A percentile compares a stretch with the other conserved stretches of the same genome.
phyloP scores from a whole-genome alignment of 2,329 filamentous ascomycete species.

The Thielaviopsis euricoi region DNA sequence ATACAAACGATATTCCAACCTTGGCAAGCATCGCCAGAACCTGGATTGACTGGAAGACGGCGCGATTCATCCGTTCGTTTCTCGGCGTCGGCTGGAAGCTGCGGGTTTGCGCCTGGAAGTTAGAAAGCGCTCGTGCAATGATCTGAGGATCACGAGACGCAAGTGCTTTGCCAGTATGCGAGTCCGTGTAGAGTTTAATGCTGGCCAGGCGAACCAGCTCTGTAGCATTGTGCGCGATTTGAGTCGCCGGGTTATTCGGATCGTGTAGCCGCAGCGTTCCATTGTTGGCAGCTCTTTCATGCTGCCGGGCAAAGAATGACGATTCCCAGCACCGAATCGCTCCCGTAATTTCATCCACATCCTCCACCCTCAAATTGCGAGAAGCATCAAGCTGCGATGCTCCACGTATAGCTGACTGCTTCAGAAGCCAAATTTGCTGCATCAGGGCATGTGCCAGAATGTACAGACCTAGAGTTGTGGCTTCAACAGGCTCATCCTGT shows the following conservation, averaged over 20 bases:
- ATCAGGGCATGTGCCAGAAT: conserved; percentile 55
- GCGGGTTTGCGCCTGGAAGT: conserved; percentile 2
- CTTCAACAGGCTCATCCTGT: conserved; percentile 17
- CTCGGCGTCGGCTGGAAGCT: conserved; percentile 30
- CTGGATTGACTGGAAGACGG: conserved; percentile 51
- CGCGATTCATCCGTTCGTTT: conserved; percentile 42
- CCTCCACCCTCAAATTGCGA: conserved; percentile 33
- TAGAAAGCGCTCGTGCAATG: conserved; percentile 40
- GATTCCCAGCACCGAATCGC: conserved; percentile 41
- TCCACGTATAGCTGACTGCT: conserved; percentile 40
- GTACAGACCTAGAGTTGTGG: conserved; percentile 51
- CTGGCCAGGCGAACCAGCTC: conserved; percentile 43
- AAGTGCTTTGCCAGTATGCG: conserved; percentile 43
- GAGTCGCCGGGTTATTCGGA: conserved; percentile 28
- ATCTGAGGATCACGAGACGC: conserved; percentile 46
- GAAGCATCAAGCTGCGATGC: conserved; percentile 33
- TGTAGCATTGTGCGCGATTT: conserved; percentile 50
- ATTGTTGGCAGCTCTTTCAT: conserved; percentile 32
- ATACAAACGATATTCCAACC: conserved; percentile 44
- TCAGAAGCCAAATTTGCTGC: conserved; percentile 55
- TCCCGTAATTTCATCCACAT: conserved; percentile 38
- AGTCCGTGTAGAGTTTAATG: conserved; percentile 49
- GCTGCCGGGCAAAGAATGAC: conserved; percentile 39
- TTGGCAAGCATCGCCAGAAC: conserved; percentile 52
- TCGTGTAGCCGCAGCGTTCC: conserved; percentile 18